phyloP scores from a whole-genome alignment of 2,329 filamentous ascomycete species.

The Fusarium lateritium region DNA sequence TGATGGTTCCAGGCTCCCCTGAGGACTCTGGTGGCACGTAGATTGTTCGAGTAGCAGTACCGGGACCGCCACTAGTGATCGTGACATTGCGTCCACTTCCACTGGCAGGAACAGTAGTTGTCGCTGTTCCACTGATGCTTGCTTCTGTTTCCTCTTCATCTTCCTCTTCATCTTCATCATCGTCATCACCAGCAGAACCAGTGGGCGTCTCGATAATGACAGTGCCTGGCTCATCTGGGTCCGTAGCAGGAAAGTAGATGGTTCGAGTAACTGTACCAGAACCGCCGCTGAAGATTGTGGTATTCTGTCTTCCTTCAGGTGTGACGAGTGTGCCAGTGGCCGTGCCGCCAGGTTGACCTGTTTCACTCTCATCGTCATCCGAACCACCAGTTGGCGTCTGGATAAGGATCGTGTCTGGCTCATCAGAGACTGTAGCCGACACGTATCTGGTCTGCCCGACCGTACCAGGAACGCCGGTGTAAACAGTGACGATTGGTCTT shows the following conservation, averaged over 20 bases:
- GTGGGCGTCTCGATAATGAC: slow-evolving; percentile 9
- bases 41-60: background rate
- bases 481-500: background rate
- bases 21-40: background rate
- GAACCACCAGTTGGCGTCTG: background rate
- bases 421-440: slow-evolving; percentile 7
- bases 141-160: background rate
- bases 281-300: slow-evolving; percentile 2
- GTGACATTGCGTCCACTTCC: slow-evolving; percentile 1
- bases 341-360: too few relatives aligned
- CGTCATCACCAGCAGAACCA: background rate
- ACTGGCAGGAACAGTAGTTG: background rate
- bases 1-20: background rate
- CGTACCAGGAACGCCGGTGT: background rate
- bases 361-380: background rate
- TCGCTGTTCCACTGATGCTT: background rate
- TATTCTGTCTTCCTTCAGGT: background rate
- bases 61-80: background rate
- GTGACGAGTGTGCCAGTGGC: background rate
- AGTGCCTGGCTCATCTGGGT: background rate
- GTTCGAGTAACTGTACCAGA: background rate
- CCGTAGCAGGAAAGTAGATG: background rate
- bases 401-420: slow-evolving; percentile 5
- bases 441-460: slow-evolving; percentile 2
- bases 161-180: too few relatives aligned